Evolutionary conservation across 2,329 filamentous ascomycete species (phyloP).

Genomic region (Biscogniauxia sp.): DNA sequence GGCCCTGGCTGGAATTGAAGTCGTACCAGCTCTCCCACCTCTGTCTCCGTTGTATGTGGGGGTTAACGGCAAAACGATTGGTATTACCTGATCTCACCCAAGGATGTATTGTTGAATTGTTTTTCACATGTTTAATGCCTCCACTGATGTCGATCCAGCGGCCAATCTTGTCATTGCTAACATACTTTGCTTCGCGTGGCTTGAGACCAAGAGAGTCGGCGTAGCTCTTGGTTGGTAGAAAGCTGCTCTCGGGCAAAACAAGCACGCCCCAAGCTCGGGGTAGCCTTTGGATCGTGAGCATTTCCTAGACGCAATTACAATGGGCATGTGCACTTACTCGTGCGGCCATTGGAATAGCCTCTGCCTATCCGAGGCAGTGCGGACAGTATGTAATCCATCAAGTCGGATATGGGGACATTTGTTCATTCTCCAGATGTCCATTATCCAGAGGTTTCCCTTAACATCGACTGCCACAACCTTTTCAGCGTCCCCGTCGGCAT

Average conservation of each 20-base stretch:
- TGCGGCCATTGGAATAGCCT: conserved; percentile 1
- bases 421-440: conserved; percentile 49
- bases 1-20: not conserved
- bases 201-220: conserved; percentile 33
- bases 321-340: conserved; percentile 11
- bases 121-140: conserved; percentile 18
- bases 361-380: not conserved
- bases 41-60: not conserved
- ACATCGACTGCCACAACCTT: conserved; percentile 53
- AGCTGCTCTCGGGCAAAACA: conserved; percentile 43
- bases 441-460: conserved; percentile 45
- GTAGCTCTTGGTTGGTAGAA: conserved; percentile 33
- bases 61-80: conserved; percentile 14
- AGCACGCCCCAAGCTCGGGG: conserved; percentile 49
- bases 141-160: conserved; percentile 27
- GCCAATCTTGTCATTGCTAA: conserved; percentile 15
- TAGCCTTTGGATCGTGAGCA: not conserved
- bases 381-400: conserved; percentile 13
- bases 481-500: conserved; percentile 45
- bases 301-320: not conserved
- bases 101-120: conserved; percentile 28
- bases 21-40: conserved; percentile 12
- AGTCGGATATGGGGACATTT: conserved; percentile 12
- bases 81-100: conserved; percentile 20
- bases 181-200: conserved; percentile 20